A percentile compares a stretch with the other conserved stretches of the same genome.
Conservation (phyloP, 306 rosid genomes). For the Vigna unguiculata region DNA sequence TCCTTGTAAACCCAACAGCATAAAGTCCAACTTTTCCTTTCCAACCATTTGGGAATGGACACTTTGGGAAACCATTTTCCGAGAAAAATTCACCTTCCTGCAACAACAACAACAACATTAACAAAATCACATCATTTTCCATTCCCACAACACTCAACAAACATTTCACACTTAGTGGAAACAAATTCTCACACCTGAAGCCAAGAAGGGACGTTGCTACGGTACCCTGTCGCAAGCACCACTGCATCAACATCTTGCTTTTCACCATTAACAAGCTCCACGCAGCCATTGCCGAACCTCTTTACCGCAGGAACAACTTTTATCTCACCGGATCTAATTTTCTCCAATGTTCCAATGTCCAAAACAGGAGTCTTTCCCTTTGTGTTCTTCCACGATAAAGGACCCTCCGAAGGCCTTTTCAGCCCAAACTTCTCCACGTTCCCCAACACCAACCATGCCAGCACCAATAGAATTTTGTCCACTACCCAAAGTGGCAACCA, state of each 20-base stretch:
- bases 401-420: conserved; percentile 78
- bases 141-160: no score
- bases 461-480: conserved; percentile 68
- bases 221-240: conserved; percentile 86
- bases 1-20: conserved; percentile 94
- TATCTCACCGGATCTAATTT: conserved; percentile 83
- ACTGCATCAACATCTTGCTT: conserved; percentile 65
- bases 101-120: conserved; percentile 15
- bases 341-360: conserved; percentile 81
- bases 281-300: conserved; percentile 49
- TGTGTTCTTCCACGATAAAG: conserved; percentile 74
- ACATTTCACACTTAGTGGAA: neutral
- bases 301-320: conserved; percentile 76
- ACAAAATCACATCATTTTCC: conserved; percentile 46
- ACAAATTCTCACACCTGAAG: conserved; percentile 81
- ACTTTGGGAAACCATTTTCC: conserved; percentile 67
- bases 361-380: conserved; percentile 92
- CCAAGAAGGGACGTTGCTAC: conserved; percentile 98
- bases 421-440: conserved; percentile 69
- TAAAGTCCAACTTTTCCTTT: conserved; percentile 87
- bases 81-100: conserved; percentile 90
- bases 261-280: conserved; percentile 71
- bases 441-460: conserved; percentile 79
- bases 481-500: conserved; percentile 90
- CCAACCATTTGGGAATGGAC: conserved; percentile 76